Base-by-base conservation (phyloP, 441 rosid species). In the Corymbia calophylla region DNA sequence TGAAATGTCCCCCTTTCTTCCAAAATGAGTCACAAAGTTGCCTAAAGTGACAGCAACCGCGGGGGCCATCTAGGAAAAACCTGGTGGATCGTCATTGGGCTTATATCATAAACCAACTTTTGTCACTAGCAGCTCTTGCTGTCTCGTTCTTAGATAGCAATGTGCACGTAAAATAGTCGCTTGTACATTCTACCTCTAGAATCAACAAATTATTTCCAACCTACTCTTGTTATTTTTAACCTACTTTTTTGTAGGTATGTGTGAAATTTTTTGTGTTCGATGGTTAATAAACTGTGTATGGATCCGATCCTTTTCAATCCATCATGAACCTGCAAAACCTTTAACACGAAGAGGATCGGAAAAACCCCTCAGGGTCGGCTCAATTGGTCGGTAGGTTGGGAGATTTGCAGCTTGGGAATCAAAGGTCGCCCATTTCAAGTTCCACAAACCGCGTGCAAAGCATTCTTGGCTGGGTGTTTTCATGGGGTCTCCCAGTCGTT, bases 401-500 rank as follows among this genome's bases (percentile, higher is more conserved):
- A 31, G 10, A 66, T 31, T n/a, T 31, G 17, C 73, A 66, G 4
- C 39, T 64, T 1, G 21, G 35, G 39, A 66, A 62, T 62, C 7
- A 27, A 16, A 29, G 29, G 5, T 62, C 7, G 31, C 7, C 21
- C 73, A 0, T 66, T 66, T 66, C 3, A 15, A 66, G 31, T n/a
- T 15, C 3, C 39, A 31, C 19, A 15, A 66, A 66, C 31, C 16
- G 39, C 32, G 31, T 66, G 73, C 73, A 15, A 66, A 66, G 39
- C 73, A 0, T 66, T 66, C 39, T 66, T 0, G 23, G 21, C 31
- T 9, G 1, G 12, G 23, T 31, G 21, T 66, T 31, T 31, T 66
- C 18, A 66, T 31, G 2, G 2, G 17, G 44, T 4, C 2, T 66
- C 11, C 6, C 0, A 2, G 21, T 3, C 4, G 3, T 31, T 31